Conservation (phyloP, 1,284 basidiomycete species). For the Austroboletus olivaceoglutinosus region DNA sequence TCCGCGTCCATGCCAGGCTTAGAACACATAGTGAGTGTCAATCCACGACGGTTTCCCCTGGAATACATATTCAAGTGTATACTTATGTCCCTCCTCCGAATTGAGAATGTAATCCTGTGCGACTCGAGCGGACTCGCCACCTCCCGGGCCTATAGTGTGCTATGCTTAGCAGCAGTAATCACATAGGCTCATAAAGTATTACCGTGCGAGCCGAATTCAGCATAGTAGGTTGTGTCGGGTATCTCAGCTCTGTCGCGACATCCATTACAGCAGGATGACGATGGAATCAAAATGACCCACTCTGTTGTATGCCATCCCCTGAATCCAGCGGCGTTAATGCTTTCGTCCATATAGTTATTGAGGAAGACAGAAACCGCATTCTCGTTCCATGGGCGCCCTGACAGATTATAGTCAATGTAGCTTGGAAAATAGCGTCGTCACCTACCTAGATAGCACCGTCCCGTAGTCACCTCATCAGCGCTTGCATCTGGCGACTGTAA, state of each 20-base stretch:
- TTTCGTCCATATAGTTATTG: slow-evolving; percentile 58
- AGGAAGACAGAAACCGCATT: slow-evolving; percentile 55
- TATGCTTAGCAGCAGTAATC: slow-evolving; percentile 7
- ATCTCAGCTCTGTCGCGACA: slow-evolving; percentile 40
- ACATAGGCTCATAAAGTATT: not conserved
- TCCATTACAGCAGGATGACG: not conserved
- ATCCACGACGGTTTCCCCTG: slow-evolving; percentile 52
- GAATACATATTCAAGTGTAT: slow-evolving; percentile 52
- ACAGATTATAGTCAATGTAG: not conserved
- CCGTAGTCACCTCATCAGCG: slow-evolving; percentile 43
- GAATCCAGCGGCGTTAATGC: slow-evolving; percentile 51
- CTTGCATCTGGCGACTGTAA: slow-evolving; percentile 60
- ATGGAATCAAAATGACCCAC: slow-evolving; percentile 9
- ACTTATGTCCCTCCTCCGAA: slow-evolving; percentile 37
- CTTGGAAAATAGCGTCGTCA: not conserved
- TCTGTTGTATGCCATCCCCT: slow-evolving; percentile 34
- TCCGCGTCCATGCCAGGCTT: not conserved
- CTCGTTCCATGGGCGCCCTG: slow-evolving; percentile 64
- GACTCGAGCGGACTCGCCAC: slow-evolving; percentile 45
- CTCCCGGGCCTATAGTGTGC: slow-evolving; percentile 49
- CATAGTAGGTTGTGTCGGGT: slow-evolving; percentile 57
- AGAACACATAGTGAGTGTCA: slow-evolving; percentile 47
- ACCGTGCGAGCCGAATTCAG: slow-evolving; percentile 58
- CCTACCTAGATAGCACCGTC: slow-evolving; percentile 51
- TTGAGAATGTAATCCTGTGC: slow-evolving; percentile 49